Base-by-base conservation (phyloP, 768 basidiomycete species). In the Austroboletus eburneus region DNA sequence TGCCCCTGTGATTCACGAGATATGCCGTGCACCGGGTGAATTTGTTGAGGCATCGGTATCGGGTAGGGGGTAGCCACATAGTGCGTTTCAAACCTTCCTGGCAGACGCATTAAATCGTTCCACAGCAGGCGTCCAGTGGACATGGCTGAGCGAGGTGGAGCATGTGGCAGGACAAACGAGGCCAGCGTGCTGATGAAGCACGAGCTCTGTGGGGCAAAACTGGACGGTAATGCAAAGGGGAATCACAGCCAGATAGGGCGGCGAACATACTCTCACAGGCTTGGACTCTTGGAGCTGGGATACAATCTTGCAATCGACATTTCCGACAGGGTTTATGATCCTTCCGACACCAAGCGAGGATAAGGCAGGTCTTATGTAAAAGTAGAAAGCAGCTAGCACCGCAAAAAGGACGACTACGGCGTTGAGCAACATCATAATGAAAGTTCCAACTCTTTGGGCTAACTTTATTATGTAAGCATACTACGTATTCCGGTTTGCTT, bases 1-100 rank as follows among this genome's bases (percentile, higher is more conserved):
- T 1, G 86, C 83, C 69, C 24, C 82, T 78, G 59, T 88, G 85
- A 58, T 88, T 88, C 52, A 88, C 69, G n/a, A 84, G 67, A 56
- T 85, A 88, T 77, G 14, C 85, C 85, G 46, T 85, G 83, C 10
- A 80, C 56, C n/a, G 77, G 13, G 66, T 53, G 14, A 86, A 74
- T 7, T 69, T 74, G 10, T 69, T 78, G 39, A 81, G 39, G 57
- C 54, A 29, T 64, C 65, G 1, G 77, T 73, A 17, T 57, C 52
- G 13, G 78, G 75, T 83, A 71, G 61, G 80, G 85, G 2, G 71
- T 75, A 10, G 82, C 81, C 49, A 87, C 70, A 55, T 78, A 81
- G 57, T 85, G 83, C 9, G 58, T 52, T 24, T 67, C 56, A 0
- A 73, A 69, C 16, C 67, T 64, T 22, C 72, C 74, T n/a, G n/a